These are phyloP conservation scores for Eucalyptus sp. DNA, from an alignment of 345 rosid genomes.

Conservation along the genomic window DNA sequence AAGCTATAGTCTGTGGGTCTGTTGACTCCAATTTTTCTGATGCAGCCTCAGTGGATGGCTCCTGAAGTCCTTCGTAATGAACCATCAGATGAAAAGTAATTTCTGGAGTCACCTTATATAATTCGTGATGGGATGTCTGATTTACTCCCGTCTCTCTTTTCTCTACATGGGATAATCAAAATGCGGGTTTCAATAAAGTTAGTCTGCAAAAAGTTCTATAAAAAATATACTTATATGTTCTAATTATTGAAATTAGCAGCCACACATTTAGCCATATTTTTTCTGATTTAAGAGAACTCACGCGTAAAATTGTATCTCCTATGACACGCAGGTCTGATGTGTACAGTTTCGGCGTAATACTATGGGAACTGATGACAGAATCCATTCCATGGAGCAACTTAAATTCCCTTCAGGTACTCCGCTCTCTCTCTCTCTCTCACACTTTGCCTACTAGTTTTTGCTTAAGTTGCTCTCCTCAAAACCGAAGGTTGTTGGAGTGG, in stretches of 20 bases:
- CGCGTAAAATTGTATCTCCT: not conserved
- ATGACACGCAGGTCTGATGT: conserved; percentile 63
- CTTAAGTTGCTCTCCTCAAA: not conserved
- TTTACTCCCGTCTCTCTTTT: not conserved
- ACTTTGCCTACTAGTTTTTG: not conserved
- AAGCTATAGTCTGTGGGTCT: not conserved
- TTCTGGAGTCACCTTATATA: not conserved
- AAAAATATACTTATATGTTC: not conserved
- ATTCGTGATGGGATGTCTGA: not conserved
- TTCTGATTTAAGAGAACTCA: not conserved
- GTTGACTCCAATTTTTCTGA: not conserved
- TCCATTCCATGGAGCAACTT: conserved; percentile 74
- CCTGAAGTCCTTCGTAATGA: conserved; percentile 89
- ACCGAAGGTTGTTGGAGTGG: conserved; percentile 66
- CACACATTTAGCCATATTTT: not conserved
- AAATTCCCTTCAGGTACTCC: conserved; percentile 49
- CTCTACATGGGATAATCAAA: not conserved
- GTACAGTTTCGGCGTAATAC: conserved; percentile 70
- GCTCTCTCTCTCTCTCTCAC: not conserved
- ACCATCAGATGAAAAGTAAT: conserved; percentile 83
- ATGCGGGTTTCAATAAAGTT: not conserved
- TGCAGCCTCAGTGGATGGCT: conserved; percentile 99
- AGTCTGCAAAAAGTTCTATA: not conserved
- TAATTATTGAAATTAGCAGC: not conserved
- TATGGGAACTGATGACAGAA: conserved; percentile 82